Evolutionary conservation across 495 filamentous ascomycete genomes (phyloP).

Genomic region (Annulohypoxylon stygium): DNA sequence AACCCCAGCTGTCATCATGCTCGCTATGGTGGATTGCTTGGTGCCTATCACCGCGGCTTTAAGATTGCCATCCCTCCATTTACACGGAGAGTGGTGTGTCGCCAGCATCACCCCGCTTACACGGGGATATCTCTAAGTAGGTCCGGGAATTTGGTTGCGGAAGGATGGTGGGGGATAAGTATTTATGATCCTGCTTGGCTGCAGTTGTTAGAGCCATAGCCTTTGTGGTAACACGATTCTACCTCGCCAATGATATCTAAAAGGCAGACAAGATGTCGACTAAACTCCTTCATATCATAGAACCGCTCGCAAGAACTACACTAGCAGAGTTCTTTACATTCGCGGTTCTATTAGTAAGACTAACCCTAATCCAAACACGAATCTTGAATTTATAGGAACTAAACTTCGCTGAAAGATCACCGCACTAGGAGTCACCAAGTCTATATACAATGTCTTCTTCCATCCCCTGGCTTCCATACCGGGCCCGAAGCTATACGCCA

Average conservation of each 20-base stretch:
- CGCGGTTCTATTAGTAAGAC: slow-evolving; percentile 32
- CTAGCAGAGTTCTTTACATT: slow-evolving; percentile 28
- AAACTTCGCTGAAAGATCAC: slow-evolving; percentile 21
- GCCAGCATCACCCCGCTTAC: slow-evolving; percentile 31
- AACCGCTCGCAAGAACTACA: slow-evolving; percentile 18
- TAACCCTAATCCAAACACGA: not conserved
- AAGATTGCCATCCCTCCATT: slow-evolving; percentile 18
- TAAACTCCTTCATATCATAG: slow-evolving; percentile 10
- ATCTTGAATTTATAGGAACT: slow-evolving; percentile 2
- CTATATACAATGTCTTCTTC: slow-evolving; percentile 55
- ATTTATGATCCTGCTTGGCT: slow-evolving; percentile 26
- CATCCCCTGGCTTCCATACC: slow-evolving; percentile 58
- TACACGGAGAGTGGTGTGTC: not conserved
- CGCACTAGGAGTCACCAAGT: slow-evolving; percentile 33
- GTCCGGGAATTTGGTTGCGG: not conserved
- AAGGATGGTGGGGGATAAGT: not conserved
- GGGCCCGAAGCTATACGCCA: slow-evolving; percentile 53
- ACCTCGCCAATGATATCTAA: not conserved
- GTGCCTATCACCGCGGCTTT: slow-evolving; percentile 24
- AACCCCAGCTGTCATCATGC: slow-evolving; percentile 4
- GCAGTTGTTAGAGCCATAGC: not conserved
- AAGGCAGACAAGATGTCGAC: slow-evolving; percentile 34
- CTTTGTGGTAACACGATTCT: not conserved
- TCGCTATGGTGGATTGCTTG: not conserved
- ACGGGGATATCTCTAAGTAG: slow-evolving; percentile 1